These are phyloP conservation scores for Carex pumila DNA, from an alignment of 176 grass and related monocot genomes.

Conservation along the genomic window DNA sequence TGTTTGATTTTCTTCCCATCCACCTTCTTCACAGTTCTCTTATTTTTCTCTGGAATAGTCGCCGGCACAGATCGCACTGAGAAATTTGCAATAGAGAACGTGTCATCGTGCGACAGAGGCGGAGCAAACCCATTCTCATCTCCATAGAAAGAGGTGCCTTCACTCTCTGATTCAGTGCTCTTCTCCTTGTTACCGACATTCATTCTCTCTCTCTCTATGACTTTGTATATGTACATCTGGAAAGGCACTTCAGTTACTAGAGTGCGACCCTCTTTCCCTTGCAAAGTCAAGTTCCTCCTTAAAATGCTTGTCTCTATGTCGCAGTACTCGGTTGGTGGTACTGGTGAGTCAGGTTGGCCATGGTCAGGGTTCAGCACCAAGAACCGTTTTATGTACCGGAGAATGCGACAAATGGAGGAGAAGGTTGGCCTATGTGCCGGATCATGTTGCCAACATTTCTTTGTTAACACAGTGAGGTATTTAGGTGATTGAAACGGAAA, in stretches of 20 bases:
- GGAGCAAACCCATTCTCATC: constrained; percentile 50
- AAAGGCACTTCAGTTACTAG: constrained; percentile 61
- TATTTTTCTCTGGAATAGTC: constrained; percentile 20
- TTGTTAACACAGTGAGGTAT: constrained; percentile 63
- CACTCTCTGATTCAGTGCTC: constrained; percentile 53
- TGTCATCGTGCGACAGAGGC: constrained; percentile 26
- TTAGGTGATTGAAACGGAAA: constrained; percentile 87
- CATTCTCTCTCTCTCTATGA: constrained; percentile 64
- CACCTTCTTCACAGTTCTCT: constrained; percentile 29
- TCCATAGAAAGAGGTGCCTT: constrained; percentile 43
- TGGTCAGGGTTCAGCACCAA: constrained; percentile 72
- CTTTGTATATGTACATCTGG: constrained; percentile 80
- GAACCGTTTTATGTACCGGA: constrained; percentile 81
- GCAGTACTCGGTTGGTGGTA: constrained; percentile 47
- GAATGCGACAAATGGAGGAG: constrained; percentile 66
- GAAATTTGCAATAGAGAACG: constrained; percentile 14
- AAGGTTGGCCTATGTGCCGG: constrained; percentile 68
- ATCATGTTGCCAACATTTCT: constrained; percentile 77
- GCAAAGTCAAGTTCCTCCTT: constrained; percentile 40
- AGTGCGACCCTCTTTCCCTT: constrained; percentile 8
- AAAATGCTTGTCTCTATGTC: constrained; percentile 64
- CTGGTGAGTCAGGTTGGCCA: constrained; percentile 33
- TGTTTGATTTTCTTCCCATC: constrained; percentile 40
- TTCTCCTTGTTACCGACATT: constrained; percentile 29
- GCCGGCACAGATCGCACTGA: constrained; percentile 25